Conservation (phyloP, 495 filamentous ascomycete species). For the Penicillium desertorum region DNA sequence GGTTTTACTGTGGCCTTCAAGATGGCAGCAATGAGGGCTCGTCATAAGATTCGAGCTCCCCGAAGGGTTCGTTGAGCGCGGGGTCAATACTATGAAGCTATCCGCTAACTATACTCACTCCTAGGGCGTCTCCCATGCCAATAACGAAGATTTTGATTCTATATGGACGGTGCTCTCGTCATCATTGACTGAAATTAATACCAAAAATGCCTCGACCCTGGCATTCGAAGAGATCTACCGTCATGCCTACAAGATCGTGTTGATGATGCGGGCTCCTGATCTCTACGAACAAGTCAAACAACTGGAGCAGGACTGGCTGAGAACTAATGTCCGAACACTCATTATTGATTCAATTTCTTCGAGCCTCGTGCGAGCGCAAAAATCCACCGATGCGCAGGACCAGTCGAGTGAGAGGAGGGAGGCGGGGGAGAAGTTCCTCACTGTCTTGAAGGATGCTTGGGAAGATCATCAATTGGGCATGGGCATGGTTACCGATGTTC, state of each 20-base stretch:
- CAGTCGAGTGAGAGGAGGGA: constrained; percentile 71
- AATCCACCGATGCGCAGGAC: constrained; percentile 44
- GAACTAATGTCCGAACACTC: constrained; percentile 59
- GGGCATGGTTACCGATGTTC: constrained; percentile 95
- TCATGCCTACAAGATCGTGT: constrained; percentile 91
- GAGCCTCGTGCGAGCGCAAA: constrained; percentile 51
- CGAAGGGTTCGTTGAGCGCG: constrained; percentile 53
- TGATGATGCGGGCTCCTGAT: constrained; percentile 80
- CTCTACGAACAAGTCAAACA: constrained; percentile 77
- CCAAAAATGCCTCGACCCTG: constrained; percentile 81
- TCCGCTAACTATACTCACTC: constrained; percentile 18
- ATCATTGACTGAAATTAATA: constrained; percentile 83
- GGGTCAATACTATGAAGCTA: background rate
- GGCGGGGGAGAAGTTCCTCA: constrained; percentile 81
- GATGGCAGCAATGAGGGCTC: constrained; percentile 65
- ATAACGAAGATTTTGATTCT: constrained; percentile 72
- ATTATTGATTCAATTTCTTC: constrained; percentile 63
- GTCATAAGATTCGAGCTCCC: constrained; percentile 71
- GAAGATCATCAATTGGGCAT: constrained; percentile 87
- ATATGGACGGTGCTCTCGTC: constrained; percentile 73
- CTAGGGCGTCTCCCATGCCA: constrained; percentile 54
- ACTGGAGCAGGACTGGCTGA: constrained; percentile 80
- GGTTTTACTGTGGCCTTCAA: constrained; percentile 17
- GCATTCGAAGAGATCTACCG: constrained; percentile 97
- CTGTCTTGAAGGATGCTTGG: constrained; percentile 73